Base-by-base conservation (phyloP, 2,329 filamentous ascomycete genomes). In the Cadophora luteo-olivacea region DNA sequence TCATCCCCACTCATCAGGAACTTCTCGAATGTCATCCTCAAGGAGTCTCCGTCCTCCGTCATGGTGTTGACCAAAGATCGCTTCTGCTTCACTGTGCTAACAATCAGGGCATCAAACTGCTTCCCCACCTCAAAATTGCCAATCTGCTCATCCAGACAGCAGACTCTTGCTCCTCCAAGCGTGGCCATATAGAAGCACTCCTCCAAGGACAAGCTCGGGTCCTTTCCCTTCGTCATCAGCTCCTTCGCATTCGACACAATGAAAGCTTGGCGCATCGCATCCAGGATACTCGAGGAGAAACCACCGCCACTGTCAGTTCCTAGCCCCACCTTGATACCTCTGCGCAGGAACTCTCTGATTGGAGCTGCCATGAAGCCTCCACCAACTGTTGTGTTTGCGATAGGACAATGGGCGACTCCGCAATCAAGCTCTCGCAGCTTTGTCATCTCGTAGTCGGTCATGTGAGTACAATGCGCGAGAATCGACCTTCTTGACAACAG, bases 1-100 rank as follows among this genome's bases (percentile, higher is more conserved):
- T 97, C 94, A 81, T 97, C 94, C 0, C 95, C 95, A 70, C 87
- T 91, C 81, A 92, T 97, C 70, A 97, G 82, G 94, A 95, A 97
- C 83, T 97, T 97, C 65, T 92, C 92, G 0, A 97, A 78, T 2
- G 68, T 29, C 19, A 68, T 67, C 19, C 51, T 58, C 29, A 72
- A 14, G 22, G 41, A 32, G 16, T 72, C 69, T n/a, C 57, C 61
- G 1, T 51, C 60, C 49, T 72, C 69, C 33, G 58, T 36, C 29
- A 65, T 45, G 22, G 70, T 72, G 33, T 67, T 68, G 32, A 66
- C 63, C 25, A 51, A 55, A 29, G 48, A 22, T 9, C 22, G n/a
- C 45, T 64, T 38, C 5, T 72, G 64, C 78, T 97, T 93, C 0
- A 97, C 92, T 55, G 90, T 89, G 0, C 89, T 89, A 54, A 52